Percentiles rank a stretch among this genome's conserved stretches.
These are phyloP conservation scores for Trametopsis cervina DNA, from an alignment of 768 basidiomycete species.

Conservation along the genomic window DNA sequence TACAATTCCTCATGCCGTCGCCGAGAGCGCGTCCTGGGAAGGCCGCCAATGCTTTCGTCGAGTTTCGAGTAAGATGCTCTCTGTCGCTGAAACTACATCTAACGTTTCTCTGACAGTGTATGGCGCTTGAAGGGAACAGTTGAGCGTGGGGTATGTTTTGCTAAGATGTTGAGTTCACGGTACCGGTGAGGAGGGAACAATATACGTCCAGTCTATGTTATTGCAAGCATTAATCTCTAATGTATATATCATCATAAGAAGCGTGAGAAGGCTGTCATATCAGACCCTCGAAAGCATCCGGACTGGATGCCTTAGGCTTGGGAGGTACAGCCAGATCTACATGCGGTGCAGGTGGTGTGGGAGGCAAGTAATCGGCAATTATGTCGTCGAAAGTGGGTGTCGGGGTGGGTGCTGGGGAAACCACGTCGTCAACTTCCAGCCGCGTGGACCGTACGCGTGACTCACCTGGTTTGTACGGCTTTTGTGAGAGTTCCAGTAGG, in stretches of 20 bases:
- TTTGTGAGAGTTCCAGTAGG: conserved; percentile 47
- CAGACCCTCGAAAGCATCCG: conserved; percentile 16
- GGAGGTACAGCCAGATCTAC: conserved; percentile 4
- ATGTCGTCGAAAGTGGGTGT: conserved; percentile 62
- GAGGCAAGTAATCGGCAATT: conserved; percentile 64
- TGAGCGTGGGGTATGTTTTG: too few species aligned
- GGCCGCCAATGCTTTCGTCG: conserved; percentile 65
- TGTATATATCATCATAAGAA: background rate
- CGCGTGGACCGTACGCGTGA: too few species aligned
- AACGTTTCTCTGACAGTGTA: conserved; percentile 15
- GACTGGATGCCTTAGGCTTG: conserved; percentile 16
- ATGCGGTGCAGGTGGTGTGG: conserved; percentile 14
- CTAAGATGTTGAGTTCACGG: too few species aligned
- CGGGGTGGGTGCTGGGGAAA: conserved; percentile 32
- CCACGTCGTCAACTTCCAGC: conserved; percentile 3
- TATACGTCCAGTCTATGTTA: background rate
- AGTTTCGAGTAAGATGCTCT: conserved; percentile 65
- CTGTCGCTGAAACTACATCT: too few species aligned
- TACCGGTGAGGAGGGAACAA: too few species aligned
- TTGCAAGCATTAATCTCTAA: background rate
- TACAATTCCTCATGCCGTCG: conserved; percentile 83
- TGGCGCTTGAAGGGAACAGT: conserved; percentile 19
- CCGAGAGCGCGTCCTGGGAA: conserved; percentile 28
- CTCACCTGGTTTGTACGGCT: conserved; percentile 43
- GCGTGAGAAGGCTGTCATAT: conserved; percentile 1